Conservation (phyloP, 2,329 filamentous ascomycete genomes). For the Periglandula ipomoeae region DNA sequence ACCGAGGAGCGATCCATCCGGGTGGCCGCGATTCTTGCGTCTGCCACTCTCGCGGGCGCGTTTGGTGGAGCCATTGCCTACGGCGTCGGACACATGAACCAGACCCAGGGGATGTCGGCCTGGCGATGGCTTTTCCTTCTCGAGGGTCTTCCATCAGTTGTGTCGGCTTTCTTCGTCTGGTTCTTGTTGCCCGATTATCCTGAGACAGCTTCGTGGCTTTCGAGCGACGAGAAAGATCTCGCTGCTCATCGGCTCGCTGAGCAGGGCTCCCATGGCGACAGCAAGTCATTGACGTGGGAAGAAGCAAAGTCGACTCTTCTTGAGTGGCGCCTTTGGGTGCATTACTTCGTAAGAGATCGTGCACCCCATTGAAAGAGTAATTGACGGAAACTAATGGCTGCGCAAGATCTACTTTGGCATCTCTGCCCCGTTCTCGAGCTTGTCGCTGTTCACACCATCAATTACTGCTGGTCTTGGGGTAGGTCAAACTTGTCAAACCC, state of each 20-base stretch:
- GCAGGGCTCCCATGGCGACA: slow-evolving; percentile 45
- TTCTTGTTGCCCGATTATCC: slow-evolving; percentile 63
- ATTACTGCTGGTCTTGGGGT: slow-evolving; percentile 44
- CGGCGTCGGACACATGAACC: slow-evolving; percentile 63
- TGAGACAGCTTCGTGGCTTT: slow-evolving; percentile 54
- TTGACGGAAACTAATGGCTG: neutral
- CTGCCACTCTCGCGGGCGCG: slow-evolving; percentile 61
- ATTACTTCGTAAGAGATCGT: slow-evolving; percentile 34
- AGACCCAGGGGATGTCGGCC: slow-evolving; percentile 47
- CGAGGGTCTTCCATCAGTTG: slow-evolving; percentile 55
- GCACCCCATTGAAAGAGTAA: no score
- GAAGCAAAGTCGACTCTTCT: slow-evolving; percentile 63
- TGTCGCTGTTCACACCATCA: slow-evolving; percentile 53
- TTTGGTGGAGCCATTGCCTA: slow-evolving; percentile 67
- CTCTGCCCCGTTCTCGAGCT: slow-evolving; percentile 45
- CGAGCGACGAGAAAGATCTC: slow-evolving; percentile 48
- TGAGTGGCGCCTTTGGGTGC: slow-evolving; percentile 59
- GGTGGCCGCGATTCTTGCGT: slow-evolving; percentile 62
- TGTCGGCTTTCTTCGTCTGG: slow-evolving; percentile 53
- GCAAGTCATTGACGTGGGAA: slow-evolving; percentile 52
- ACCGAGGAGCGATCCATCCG: slow-evolving; percentile 59
- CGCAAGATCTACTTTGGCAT: slow-evolving; percentile 36
- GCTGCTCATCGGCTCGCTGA: slow-evolving; percentile 32
- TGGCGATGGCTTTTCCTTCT: slow-evolving; percentile 62
- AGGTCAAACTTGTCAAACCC: neutral